A percentile compares a stretch with the other conserved stretches of the same genome.
Evolutionary conservation across 768 basidiomycete genomes (phyloP).

Genomic region (Hortiboletus flavorubellus): DNA sequence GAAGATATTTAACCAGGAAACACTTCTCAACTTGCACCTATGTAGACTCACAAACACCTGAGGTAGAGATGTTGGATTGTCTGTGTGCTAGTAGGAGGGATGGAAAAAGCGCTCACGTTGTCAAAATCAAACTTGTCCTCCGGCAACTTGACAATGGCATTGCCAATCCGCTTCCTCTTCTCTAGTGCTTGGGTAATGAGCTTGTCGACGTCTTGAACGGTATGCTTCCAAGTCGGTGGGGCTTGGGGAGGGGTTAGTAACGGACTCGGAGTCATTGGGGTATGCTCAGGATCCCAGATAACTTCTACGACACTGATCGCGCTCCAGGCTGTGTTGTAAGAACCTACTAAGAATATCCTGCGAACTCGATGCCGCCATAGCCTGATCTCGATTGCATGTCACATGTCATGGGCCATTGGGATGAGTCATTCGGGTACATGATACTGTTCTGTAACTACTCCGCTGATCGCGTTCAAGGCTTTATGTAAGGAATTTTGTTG

Average conservation of each 20-base stretch:
- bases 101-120: conserved; percentile 44
- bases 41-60: conserved; percentile 68
- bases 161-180: conserved; percentile 49
- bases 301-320: no score
- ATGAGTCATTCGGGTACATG: no score
- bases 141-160: conserved; percentile 57
- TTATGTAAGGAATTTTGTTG: no score
- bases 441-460: no score
- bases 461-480: no score
- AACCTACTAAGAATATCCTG: no score
- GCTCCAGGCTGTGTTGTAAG: no score
- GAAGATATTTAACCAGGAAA: conserved; percentile 13
- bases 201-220: conserved; percentile 53
- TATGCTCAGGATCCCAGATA: background rate
- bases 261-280: conserved; percentile 35
- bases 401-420: no score
- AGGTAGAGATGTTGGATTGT: background rate
- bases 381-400: no score
- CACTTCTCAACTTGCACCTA: background rate
- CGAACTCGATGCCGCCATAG: no score
- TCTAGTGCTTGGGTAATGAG: conserved; percentile 59
- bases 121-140: conserved; percentile 60
- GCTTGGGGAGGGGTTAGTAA: conserved; percentile 59
- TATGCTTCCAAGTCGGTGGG: conserved; percentile 64
- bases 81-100: background rate